Evolutionary conservation across 208 protist genomes (phyloP).

Genomic region (Angomonas desouzai): DNA sequence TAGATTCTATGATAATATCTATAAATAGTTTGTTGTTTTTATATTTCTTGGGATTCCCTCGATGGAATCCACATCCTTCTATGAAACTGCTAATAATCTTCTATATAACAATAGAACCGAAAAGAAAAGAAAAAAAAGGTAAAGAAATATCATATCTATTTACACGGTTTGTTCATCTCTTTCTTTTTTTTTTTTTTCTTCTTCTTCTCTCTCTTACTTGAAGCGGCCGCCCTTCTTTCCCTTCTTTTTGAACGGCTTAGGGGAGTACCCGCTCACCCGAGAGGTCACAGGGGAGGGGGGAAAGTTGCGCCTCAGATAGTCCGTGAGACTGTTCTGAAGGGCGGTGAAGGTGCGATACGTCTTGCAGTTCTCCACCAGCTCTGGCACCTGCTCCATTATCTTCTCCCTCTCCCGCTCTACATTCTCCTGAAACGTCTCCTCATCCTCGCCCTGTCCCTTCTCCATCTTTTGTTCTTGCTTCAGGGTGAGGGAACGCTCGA

Average conservation of each 20-base stretch:
- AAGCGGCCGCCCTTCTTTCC: neutral
- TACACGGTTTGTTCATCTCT: neutral
- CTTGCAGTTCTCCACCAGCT: conserved; percentile 41
- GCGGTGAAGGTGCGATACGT: conserved; percentile 81
- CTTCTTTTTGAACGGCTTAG: neutral
- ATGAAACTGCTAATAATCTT: too few species aligned
- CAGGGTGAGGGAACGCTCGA: conserved; percentile 56
- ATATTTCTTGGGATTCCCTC: neutral
- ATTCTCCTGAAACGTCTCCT: conserved; percentile 29
- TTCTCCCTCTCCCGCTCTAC: conserved; percentile 39
- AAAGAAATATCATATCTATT: too few species aligned
- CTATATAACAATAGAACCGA: neutral
- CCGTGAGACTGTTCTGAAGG: conserved; percentile 75
- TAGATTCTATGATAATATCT: conserved; percentile 40
- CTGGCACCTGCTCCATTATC: conserved; percentile 44
- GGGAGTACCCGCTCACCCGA: conserved; percentile 1
- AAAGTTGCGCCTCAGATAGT: conserved; percentile 80
- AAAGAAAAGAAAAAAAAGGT: conserved; percentile 19
- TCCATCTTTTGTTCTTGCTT: conserved; percentile 34
- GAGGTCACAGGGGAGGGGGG: conserved; percentile 23
- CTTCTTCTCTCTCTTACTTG: conserved; percentile 1
- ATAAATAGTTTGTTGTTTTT: neutral
- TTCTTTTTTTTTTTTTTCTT: neutral
- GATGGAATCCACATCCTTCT: too few species aligned
- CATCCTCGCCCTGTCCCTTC: conserved; percentile 17